A percentile compares a stretch with the other conserved stretches of the same genome.
phyloP scores from a whole-genome alignment of 306 rosid genomes.

The Datisca glomerata region DNA sequence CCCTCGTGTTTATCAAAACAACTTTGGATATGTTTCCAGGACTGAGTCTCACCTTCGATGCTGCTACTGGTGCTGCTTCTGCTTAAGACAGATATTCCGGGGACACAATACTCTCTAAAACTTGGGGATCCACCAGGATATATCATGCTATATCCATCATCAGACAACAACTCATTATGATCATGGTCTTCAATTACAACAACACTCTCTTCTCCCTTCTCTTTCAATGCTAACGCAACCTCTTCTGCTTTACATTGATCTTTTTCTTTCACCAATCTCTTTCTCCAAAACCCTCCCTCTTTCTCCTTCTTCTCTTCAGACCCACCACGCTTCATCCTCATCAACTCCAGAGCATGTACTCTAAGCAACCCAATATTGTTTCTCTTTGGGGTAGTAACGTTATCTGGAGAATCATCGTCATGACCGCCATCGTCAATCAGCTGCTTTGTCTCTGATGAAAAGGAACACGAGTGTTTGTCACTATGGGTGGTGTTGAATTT shows the following conservation, averaged over 20 bases:
- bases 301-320: too few species aligned
- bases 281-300: too few species aligned
- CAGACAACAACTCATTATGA: too few species aligned
- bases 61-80: background rate
- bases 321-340: background rate
- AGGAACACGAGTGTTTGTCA: background rate
- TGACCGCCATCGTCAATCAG: background rate
- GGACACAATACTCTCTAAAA: constrained; percentile 43
- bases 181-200: background rate
- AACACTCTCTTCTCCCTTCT: background rate
- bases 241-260: too few species aligned
- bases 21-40: too few species aligned
- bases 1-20: too few species aligned
- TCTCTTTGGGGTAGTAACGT: background rate
- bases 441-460: background rate
- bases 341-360: background rate
- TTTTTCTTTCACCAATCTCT: too few species aligned
- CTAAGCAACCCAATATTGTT: background rate
- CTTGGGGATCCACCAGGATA: constrained; percentile 35
- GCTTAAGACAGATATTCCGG: background rate
- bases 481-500: background rate
- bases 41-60: too few species aligned
- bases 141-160: constrained; percentile 9
- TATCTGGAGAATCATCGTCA: background rate
- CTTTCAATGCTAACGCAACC: too few species aligned